Evolutionary conservation across 768 basidiomycete genomes (phyloP), one percentile per base, ranked within the genome.

Genomic region (Serendipita vermifera): DNA sequence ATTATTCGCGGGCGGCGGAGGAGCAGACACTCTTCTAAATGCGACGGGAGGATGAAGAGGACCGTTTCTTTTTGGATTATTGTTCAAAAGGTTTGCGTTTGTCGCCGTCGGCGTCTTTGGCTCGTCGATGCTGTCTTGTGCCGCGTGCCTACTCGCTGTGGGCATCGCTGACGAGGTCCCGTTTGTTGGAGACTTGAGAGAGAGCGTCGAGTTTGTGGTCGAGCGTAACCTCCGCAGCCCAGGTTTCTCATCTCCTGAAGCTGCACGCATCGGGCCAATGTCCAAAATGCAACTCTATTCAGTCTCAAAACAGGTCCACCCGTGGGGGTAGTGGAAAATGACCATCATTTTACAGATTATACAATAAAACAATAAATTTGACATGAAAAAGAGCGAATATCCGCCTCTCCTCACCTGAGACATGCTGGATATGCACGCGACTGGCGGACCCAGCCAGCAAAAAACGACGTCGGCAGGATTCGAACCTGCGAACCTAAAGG

Each of bases 391-490:
- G n/a, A n/a, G n/a, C n/a, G n/a, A n/a, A n/a, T n/a, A n/a, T n/a
- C n/a, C n/a, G n/a, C n/a, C n/a, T n/a, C n/a, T n/a, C n/a, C n/a
- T n/a, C n/a, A n/a, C n/a, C n/a, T n/a, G n/a, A n/a, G n/a, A n/a
- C n/a, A n/a, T n/a, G n/a, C n/a, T n/a, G n/a, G n/a, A n/a, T n/a
- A n/a, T n/a, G n/a, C n/a, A n/a, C n/a, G n/a, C n/a, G n/a, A n/a
- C n/a, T n/a, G n/a, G n/a, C n/a, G n/a, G n/a, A n/a, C n/a, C n/a
- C n/a, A n/a, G n/a, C n/a, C n/a, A 36, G 35, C 35, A 36, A 51
- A 51, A 51, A 51, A 20, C 46, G 46, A 51, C 46, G 46, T 26
- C 46, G 31, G 46, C 46, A 51, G 46, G 46, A 51, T 51, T 51
- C 46, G 46, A 51, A 51, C 46, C 46, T 51, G 46, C 46, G 46